Evolutionary conservation across 148 eudicot species (phyloP), one percentile per base, ranked within the genome.

Genomic region (Linanthus parryae): DNA sequence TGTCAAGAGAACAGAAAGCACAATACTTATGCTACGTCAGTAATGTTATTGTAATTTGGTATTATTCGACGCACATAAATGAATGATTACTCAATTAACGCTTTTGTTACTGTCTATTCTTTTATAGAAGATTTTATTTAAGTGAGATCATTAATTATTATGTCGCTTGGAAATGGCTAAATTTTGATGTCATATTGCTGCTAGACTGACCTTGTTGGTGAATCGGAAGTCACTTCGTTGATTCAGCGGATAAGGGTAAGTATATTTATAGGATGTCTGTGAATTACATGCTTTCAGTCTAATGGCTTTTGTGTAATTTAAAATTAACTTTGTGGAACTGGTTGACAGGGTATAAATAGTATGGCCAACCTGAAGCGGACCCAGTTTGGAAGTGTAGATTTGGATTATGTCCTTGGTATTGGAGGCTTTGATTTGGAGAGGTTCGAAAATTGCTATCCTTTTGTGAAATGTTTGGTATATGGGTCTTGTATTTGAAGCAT

Each of bases 341-440:
- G 15, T 15, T 60, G 48, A 52, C 91, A 92, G 96, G 64, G 50
- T 69, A 92, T 92, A 49, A 92, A 92, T 64, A 43, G 74, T 16
- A 76, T 92, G 95, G 99, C 99, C 66, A 58, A 80, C 54, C 49
- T 88, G 38, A 84, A 75, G 60, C 58, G 57, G 52, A 82, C 99
- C 8, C 69, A 92, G 53, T 92, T 36, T 63, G 99, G 99, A 57
- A 80, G 78, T 48, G 99, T 92, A 57, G 85, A 88, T 63, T 67
- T 88, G 50, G 88, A 92, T 59, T 92, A 92, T 70, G 99, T 92
- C 59, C 99, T 92, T 62, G 99, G 99, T 11, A 82, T 92, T 27
- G 99, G 99, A 66, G 99, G 99, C 48, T 92, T 82, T 59, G 99
- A 92, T 68, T 74, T 92, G 68, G 99, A 92, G 69, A 88, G 94